A percentile compares a stretch with the other conserved stretches of the same genome.
These are phyloP conservation scores for Boletus sensibilis DNA, from an alignment of 768 basidiomycete genomes.

Conservation along the genomic window DNA sequence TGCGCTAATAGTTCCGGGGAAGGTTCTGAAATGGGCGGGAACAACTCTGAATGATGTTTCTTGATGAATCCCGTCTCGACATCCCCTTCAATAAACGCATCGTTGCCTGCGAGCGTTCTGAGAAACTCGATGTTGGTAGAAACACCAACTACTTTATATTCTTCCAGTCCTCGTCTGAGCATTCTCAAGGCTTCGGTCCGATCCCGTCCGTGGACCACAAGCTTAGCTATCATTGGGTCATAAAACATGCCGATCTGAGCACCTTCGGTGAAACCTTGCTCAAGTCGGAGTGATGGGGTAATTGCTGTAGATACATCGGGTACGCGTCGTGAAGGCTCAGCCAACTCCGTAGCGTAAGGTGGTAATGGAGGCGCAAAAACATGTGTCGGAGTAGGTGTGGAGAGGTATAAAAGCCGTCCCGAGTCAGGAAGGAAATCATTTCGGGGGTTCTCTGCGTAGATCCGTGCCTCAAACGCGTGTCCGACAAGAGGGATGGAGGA, in stretches of 20 bases:
- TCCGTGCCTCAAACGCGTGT: constrained; percentile 92
- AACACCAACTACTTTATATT: constrained; percentile 89
- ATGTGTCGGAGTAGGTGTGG: constrained; percentile 73
- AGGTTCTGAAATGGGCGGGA: constrained; percentile 62
- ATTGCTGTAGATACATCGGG: constrained; percentile 29
- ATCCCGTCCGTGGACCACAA: constrained; percentile 85
- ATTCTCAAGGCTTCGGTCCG: constrained; percentile 81
- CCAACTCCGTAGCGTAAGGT: constrained; percentile 28
- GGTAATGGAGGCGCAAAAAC: constrained; percentile 53
- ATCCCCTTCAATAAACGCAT: constrained; percentile 72
- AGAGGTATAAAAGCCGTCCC: constrained; percentile 75
- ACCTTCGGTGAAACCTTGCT: constrained; percentile 83
- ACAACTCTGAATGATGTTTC: constrained; percentile 85
- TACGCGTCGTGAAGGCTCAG: constrained; percentile 22
- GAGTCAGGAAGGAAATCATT: constrained; percentile 94
- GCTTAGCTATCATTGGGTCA: constrained; percentile 90
- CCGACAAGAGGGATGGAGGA: constrained; percentile 81
- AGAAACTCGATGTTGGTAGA: constrained; percentile 92
- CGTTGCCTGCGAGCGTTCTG: constrained; percentile 69
- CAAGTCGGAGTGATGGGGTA: constrained; percentile 73
- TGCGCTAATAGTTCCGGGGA: constrained; percentile 68
- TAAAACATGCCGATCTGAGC: constrained; percentile 85
- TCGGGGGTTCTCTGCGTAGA: constrained; percentile 93
- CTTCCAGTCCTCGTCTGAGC: constrained; percentile 75
- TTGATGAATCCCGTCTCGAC: constrained; percentile 93